Evolutionary conservation across 2,329 filamentous ascomycete genomes (phyloP).

Genomic region (Xylaria sp.): DNA sequence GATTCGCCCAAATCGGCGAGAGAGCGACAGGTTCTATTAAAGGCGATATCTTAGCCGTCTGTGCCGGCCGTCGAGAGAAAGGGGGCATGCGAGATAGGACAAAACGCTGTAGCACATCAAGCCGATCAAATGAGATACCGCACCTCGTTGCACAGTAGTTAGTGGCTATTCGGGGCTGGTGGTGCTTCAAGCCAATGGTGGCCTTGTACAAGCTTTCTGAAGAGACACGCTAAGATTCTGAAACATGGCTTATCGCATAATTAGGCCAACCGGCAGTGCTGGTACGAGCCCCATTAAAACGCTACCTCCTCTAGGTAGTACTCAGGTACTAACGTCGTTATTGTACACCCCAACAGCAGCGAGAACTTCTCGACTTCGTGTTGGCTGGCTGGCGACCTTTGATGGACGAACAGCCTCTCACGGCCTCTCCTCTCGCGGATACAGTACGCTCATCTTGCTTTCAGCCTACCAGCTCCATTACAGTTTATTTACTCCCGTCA

Average conservation of each 20-base stretch:
- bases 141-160: background rate
- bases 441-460: background rate
- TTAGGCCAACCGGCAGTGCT: slow-evolving; percentile 17
- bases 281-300: background rate
- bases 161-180: background rate
- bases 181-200: slow-evolving; percentile 29
- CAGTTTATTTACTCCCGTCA: background rate
- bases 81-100: slow-evolving; percentile 18
- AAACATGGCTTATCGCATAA: slow-evolving; percentile 36
- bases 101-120: slow-evolving; percentile 14
- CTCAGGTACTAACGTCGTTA: too few relatives aligned
- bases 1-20: background rate
- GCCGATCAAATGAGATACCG: slow-evolving; percentile 6
- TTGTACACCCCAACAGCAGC: background rate
- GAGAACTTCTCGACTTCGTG: background rate
- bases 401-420: background rate
- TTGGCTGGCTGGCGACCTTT: background rate
- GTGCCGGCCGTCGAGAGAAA: background rate
- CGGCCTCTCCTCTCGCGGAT: too few relatives aligned
- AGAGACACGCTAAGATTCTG: slow-evolving; percentile 36
- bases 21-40: slow-evolving; percentile 8
- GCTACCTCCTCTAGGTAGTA: too few relatives aligned
- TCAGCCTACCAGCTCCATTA: background rate
- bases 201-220: slow-evolving; percentile 9
- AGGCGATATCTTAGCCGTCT: slow-evolving; percentile 1